These are phyloP conservation scores for Lachnellula cervina DNA, from an alignment of 2,329 filamentous ascomycete species.

Conservation along the genomic window DNA sequence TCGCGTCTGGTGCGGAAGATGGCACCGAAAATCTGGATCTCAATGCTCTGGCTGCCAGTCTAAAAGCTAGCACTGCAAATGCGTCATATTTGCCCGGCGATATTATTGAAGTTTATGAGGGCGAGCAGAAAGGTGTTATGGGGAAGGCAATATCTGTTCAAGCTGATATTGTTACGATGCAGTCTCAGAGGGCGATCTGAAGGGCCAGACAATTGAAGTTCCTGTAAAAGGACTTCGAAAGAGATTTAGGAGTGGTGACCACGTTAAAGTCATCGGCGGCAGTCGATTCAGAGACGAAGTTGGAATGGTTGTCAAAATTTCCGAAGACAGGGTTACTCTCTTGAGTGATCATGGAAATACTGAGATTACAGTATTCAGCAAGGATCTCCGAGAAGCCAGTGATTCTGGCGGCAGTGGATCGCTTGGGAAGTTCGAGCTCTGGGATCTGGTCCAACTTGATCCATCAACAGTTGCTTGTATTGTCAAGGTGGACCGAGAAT, in stretches of 20 bases:
- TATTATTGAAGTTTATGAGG: conserved; percentile 92
- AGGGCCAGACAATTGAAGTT: conserved; percentile 83
- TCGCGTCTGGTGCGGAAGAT: conserved; percentile 82
- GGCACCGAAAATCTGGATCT: conserved; percentile 92
- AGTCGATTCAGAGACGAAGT: conserved; percentile 93
- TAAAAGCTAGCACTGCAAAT: conserved; percentile 77
- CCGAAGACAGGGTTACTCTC: conserved; percentile 86
- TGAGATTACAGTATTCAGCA: conserved; percentile 97
- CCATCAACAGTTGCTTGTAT: conserved; percentile 88
- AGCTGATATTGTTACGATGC: conserved; percentile 87
- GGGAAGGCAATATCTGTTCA: conserved; percentile 83
- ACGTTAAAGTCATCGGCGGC: conserved; percentile 97
- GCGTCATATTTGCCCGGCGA: conserved; percentile 89
- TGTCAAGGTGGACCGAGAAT: conserved; percentile 92
- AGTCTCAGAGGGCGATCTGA: conserved; percentile 76
- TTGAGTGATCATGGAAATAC: conserved; percentile 88
- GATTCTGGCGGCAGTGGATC: conserved; percentile 83
- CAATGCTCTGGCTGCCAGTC: conserved; percentile 79
- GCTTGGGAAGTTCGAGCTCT: conserved; percentile 84
- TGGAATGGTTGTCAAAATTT: conserved; percentile 93
- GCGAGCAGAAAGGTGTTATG: conserved; percentile 87
- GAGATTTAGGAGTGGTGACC: conserved; percentile 86
- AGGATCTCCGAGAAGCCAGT: conserved; percentile 87
- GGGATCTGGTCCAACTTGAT: conserved; percentile 92
- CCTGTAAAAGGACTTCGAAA: conserved; percentile 90